These are phyloP conservation scores for Hansenula anomala DNA, from an alignment of 1,139 yeast genomes.

Conservation along the genomic window DNA sequence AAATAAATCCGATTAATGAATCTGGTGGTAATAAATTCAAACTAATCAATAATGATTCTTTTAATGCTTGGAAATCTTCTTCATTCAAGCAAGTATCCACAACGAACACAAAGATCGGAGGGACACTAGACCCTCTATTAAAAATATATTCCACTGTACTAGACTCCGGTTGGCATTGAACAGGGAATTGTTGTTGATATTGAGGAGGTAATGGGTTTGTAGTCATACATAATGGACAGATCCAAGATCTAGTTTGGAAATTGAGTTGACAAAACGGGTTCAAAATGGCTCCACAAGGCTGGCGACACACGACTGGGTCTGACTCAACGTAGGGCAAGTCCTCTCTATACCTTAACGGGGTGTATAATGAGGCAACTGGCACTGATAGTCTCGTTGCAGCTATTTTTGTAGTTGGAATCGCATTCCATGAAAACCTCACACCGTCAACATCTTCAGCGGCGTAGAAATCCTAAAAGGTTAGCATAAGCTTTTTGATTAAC, in stretches of 20 bases:
- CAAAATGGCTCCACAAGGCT: slow-evolving; percentile 49
- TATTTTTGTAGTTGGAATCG: slow-evolving; percentile 53
- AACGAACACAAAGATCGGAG: slow-evolving; percentile 55
- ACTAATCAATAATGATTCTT: slow-evolving; percentile 49
- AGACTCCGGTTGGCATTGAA: slow-evolving; percentile 34
- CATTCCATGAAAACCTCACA: slow-evolving; percentile 63
- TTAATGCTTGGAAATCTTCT: slow-evolving; percentile 46
- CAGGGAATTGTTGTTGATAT: slow-evolving; percentile 25
- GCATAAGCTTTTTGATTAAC: slow-evolving; percentile 4
- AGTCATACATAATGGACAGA: slow-evolving; percentile 57
- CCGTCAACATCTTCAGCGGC: slow-evolving; percentile 64
- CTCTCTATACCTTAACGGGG: slow-evolving; percentile 56
- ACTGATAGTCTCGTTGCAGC: slow-evolving; percentile 56
- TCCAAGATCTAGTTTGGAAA: slow-evolving; percentile 45
- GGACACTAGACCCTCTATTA: slow-evolving; percentile 35
- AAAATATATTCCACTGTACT: slow-evolving; percentile 61
- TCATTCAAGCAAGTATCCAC: slow-evolving; percentile 60
- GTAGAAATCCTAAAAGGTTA: slow-evolving; percentile 39
- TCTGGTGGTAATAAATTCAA: slow-evolving; percentile 57
- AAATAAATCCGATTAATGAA: slow-evolving; percentile 52
- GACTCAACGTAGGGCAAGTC: slow-evolving; percentile 34
- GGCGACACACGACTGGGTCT: slow-evolving; percentile 48
- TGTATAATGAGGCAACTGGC: slow-evolving; percentile 62
- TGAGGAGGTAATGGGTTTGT: slow-evolving; percentile 46
- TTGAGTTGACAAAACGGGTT: slow-evolving; percentile 52